phyloP scores from a whole-genome alignment of 2,329 filamentous ascomycete species.

The Penicillium polonicum region DNA sequence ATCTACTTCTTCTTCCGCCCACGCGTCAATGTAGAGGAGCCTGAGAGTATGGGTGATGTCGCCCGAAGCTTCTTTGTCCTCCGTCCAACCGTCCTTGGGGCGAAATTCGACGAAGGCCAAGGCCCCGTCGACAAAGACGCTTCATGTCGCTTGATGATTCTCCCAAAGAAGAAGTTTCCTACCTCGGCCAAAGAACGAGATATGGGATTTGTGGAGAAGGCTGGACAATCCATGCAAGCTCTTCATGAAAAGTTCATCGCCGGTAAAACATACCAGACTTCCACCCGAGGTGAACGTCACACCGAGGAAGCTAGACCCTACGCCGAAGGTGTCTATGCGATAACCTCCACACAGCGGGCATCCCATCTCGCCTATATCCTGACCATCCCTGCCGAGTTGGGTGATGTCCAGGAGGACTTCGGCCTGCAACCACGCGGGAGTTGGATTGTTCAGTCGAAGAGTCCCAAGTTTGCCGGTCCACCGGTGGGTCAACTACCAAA shows the following conservation, averaged over 20 bases:
- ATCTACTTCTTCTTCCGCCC: conserved; percentile 89
- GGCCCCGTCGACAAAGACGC: conserved; percentile 55
- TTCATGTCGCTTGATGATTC: conserved; percentile 69
- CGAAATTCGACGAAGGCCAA: conserved; percentile 57
- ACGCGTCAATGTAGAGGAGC: conserved; percentile 70
- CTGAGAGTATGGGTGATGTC: conserved; percentile 68
- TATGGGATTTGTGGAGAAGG: conserved; percentile 81
- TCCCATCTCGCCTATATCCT: conserved; percentile 78
- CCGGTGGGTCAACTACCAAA: conserved; percentile 62
- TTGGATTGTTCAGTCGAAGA: conserved; percentile 78
- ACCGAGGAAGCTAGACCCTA: conserved; percentile 69
- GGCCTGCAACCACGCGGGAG: conserved; percentile 70
- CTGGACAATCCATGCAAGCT: conserved; percentile 61
- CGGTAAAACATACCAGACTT: conserved; percentile 68
- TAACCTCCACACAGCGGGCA: conserved; percentile 68
- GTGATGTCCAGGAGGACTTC: conserved; percentile 71
- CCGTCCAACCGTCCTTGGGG: conserved; percentile 67
- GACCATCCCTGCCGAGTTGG: conserved; percentile 68
- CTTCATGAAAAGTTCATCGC: conserved; percentile 72
- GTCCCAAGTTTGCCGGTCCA: conserved; percentile 69
- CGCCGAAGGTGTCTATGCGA: conserved; percentile 83
- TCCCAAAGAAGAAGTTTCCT: conserved; percentile 84
- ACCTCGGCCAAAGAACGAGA: conserved; percentile 67
- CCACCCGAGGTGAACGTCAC: conserved; percentile 69
- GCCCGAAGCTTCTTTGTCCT: conserved; percentile 78